phyloP scores from a whole-genome alignment of 495 filamentous ascomycete genomes.

The Copromyces sp. region DNA sequence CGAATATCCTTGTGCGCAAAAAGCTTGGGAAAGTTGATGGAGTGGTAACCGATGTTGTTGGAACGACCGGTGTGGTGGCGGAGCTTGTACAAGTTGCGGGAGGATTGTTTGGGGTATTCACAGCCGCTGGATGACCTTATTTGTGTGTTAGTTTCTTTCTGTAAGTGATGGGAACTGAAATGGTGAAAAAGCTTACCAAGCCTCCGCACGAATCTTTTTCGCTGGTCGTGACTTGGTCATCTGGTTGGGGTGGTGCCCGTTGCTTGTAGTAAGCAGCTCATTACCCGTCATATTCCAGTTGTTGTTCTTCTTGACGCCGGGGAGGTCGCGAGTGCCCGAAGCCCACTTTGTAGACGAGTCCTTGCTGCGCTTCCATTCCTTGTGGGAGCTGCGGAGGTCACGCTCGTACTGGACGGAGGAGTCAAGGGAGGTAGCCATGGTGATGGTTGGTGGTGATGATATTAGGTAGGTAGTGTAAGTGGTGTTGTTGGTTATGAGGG shows the following conservation, averaged over 20 bases:
- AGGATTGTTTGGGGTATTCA: background rate
- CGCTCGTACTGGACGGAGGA: constrained; percentile 20
- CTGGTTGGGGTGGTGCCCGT: constrained; percentile 8
- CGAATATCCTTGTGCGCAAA: constrained; percentile 22
- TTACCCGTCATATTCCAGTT: background rate
- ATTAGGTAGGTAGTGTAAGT: background rate
- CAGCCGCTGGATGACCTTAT: background rate
- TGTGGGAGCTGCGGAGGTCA: constrained; percentile 32
- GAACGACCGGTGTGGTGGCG: constrained; percentile 3
- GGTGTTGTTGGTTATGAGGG: background rate
- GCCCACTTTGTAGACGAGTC: constrained; percentile 33
- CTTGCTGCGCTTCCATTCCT: constrained; percentile 36
- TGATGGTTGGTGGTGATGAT: background rate
- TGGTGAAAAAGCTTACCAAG: constrained; percentile 5
- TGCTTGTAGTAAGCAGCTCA: constrained; percentile 11
- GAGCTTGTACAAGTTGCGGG: background rate
- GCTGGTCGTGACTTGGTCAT: constrained; percentile 22
- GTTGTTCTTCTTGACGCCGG: constrained; percentile 13
- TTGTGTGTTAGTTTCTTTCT: background rate
- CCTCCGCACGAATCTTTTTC: constrained; percentile 1
- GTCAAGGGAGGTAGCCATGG: constrained; percentile 12
- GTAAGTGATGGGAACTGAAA: background rate
- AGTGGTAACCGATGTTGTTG: constrained; percentile 19
- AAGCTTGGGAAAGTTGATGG: constrained; percentile 28
- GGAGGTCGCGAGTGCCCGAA: constrained; percentile 18